A percentile compares a stretch with the other conserved stretches of the same genome.
phyloP scores from a whole-genome alignment of 148 eudicot species.

The Tetragonia tetragonoides region DNA sequence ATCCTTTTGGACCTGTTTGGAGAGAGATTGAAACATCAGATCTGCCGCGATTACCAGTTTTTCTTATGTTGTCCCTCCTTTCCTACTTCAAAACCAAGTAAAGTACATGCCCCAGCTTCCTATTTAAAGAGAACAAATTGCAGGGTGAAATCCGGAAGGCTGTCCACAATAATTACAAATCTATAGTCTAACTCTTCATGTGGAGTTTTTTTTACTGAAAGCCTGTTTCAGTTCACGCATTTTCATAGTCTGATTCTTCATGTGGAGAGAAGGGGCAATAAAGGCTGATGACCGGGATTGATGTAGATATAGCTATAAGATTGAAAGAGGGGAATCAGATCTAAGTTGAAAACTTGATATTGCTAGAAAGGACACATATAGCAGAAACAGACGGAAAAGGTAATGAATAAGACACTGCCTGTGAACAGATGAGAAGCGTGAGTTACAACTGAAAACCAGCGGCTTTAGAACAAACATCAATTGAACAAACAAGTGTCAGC shows the following conservation, averaged over 20 bases:
- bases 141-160: neutral
- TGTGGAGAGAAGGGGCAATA: neutral
- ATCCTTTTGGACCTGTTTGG: neutral
- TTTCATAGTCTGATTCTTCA: neutral
- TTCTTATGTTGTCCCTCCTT: neutral
- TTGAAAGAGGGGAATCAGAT: neutral
- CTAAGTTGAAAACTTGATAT: neutral
- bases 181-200: neutral
- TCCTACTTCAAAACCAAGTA: neutral
- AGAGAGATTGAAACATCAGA: neutral
- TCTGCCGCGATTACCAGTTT: neutral
- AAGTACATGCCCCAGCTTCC: neutral
- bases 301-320: neutral
- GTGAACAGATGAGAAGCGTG: slow-evolving; percentile 1
- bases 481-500: neutral
- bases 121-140: neutral
- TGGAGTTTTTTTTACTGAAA: neutral
- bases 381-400: neutral
- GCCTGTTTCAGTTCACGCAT: neutral
- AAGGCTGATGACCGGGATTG: neutral
- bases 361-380: neutral
- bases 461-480: slow-evolving; percentile 11
- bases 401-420: neutral
- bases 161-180: neutral
- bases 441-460: slow-evolving; percentile 21